Evolutionary conservation across 805 yeast genomes (phyloP), one percentile per base, ranked within the genome.

Genomic region (Maudiozyma saulgeensis): DNA sequence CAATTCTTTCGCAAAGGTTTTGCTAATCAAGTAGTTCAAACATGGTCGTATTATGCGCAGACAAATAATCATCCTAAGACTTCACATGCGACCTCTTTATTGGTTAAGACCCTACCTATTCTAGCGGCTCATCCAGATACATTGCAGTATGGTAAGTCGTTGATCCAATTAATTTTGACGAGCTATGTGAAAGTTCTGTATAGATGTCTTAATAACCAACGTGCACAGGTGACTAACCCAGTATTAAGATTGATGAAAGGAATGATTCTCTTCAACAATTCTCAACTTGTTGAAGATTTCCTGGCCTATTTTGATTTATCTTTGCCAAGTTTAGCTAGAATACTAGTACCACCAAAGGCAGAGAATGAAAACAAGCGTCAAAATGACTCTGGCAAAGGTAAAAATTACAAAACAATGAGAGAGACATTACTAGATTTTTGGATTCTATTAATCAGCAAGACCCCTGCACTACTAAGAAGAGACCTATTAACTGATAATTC

Each of bases 251-350:
- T 89, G 9, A 63, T 91, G 54, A 68, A 67, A 18, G 75, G 76
- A 44, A 70, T 84, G 26, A 73, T 80, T 5, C 53, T 63, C 0
- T 80, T 73, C 56, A 71, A 75, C 43, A 68, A 75, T 25, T 80
- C 82, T 1, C 64, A 70, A 2, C 63, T 77, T 44, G 63, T 81
- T 2, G 82, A 78, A 47, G 81, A 78, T 7, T 76, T 90, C 18
- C 60, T 81, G 34, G 78, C 82, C 15, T 64, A 72, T 42, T 85
- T 90, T 60, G 96, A 90, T 66, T 72, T 87, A 48, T 69, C 81
- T 3, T 65, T 82, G 31, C 73, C 81, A 19, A 73, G 75, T 6
- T 68, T 89, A 26, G 81, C 87, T 1, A 84, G 79, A 56, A 66
- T 85, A 11, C 66, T 85, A 35, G 67, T 74, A 2, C 86, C 87